Evolutionary conservation across 164 flowering plant genomes (phyloP), one percentile per base, ranked within the genome.

Genomic region (Macadamia tetraphylla): DNA sequence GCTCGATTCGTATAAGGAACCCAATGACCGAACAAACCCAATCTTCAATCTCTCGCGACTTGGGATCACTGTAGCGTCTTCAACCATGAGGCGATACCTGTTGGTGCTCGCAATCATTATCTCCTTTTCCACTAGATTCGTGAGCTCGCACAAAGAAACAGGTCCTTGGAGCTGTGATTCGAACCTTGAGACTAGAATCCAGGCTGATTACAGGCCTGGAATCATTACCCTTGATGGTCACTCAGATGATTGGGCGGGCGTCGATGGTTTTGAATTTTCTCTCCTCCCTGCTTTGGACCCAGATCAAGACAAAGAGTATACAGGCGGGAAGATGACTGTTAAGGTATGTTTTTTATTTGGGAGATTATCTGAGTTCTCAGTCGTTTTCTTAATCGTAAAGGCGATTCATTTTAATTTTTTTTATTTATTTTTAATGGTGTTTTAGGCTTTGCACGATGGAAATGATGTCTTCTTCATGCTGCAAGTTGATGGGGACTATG

Each of bases 261-360:
- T 91, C 70, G 87, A 87, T 71, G 98, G 93, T 60, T 84, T 72
- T 66, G 90, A 91, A 57, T 90, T 90, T 74, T 65, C 94, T 69
- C 86, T 94, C 46, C 86, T 85, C 15, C 98, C 98, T 51, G 98
- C 98, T 61, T 83, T 91, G 40, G 97, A 94, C 79, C 98, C 98
- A 32, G 87, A 91, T 75, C 81, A 71, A 15, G 98, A 91, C 11
- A 75, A 91, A 65, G 86, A 78, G 48, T 91, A 89, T 60, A 73
- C 71, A 68, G 92, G 80, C 55, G 96, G 98, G 29, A 84, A 87
- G 66, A 84, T 90, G 90, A 87, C 79, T 60, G 84, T 94, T 60
- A 94, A 91, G 96, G 98, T 87, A 30, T 9, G 61, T 43, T 44
- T 55, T 43, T 44, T 55, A 29, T 9, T 63, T 35, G 8, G 65